A percentile compares a stretch with the other conserved stretches of the same genome.
phyloP scores from a whole-genome alignment of 164 flowering plant species.

The Magnolia kwangsiensis region DNA sequence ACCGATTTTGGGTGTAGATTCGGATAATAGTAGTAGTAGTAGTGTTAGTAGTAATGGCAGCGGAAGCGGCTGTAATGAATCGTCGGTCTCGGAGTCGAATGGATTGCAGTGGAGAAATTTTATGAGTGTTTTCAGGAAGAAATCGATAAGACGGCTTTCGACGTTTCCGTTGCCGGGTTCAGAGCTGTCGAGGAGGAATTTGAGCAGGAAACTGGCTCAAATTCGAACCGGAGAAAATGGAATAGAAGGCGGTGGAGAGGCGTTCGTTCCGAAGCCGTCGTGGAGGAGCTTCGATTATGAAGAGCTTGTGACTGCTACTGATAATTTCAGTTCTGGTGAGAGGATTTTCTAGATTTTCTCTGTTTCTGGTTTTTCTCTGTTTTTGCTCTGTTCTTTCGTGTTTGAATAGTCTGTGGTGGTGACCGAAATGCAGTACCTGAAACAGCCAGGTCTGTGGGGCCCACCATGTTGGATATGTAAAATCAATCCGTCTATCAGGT shows the following conservation, averaged over 20 bases:
- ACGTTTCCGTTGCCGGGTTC: conserved; percentile 44
- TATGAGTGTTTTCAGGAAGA: conserved; percentile 46
- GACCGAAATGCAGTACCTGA: no score
- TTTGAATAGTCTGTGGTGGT: no score
- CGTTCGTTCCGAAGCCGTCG: conserved; percentile 40
- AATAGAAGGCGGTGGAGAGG: conserved; percentile 22
- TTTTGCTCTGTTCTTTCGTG: background rate
- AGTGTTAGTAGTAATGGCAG: conserved; percentile 10
- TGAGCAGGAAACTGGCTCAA: conserved; percentile 39
- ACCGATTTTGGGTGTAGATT: conserved; percentile 34
- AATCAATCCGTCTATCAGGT: no score
- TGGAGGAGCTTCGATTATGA: conserved; percentile 61
- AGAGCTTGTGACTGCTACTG: conserved; percentile 74
- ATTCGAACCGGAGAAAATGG: conserved; percentile 37
- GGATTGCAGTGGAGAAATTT: conserved; percentile 52
- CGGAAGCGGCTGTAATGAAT: background rate
- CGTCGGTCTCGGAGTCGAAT: conserved; percentile 11
- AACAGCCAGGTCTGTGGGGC: no score
- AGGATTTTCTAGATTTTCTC: background rate
- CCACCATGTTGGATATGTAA: no score
- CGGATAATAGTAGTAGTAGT: conserved; percentile 43
- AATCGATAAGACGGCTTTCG: conserved; percentile 49
- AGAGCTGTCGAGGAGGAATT: conserved; percentile 41
- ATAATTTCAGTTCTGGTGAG: conserved; percentile 69
- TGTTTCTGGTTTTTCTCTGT: background rate